Conservation (phyloP, 805 yeast genomes). For the Candida germanica region DNA sequence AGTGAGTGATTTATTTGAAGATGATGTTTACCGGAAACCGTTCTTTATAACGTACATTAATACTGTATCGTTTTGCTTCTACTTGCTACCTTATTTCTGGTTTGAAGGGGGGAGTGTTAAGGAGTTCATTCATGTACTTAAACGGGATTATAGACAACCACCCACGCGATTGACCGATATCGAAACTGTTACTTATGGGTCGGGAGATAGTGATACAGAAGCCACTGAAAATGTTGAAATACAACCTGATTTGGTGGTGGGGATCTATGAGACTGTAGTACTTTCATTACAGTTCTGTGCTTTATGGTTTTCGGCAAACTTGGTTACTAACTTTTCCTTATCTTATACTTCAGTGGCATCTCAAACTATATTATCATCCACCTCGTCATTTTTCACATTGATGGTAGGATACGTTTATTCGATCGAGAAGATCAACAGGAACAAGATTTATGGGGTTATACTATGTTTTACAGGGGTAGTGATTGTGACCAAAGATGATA, state of each 20-base stretch:
- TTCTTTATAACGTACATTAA: conserved; percentile 89
- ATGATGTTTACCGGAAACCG: conserved; percentile 76
- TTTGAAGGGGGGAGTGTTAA: conserved; percentile 23
- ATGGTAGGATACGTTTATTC: conserved; percentile 71
- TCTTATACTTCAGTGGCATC: conserved; percentile 90
- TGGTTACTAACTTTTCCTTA: conserved; percentile 83
- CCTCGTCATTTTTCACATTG: conserved; percentile 90
- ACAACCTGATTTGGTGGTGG: conserved; percentile 22
- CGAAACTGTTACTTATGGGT: conserved; percentile 9
- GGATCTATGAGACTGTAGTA: conserved; percentile 61
- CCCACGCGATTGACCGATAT: conserved; percentile 3
- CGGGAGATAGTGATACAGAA: conserved; percentile 6
- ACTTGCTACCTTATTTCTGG: conserved; percentile 59
- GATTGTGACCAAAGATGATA: conserved; percentile 72
- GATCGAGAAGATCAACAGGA: conserved; percentile 63
- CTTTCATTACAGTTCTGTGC: conserved; percentile 79
- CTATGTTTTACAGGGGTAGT: conserved; percentile 77
- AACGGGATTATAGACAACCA: conserved; percentile 15
- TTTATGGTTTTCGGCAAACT: conserved; percentile 88
- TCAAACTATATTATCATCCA: conserved; percentile 89
- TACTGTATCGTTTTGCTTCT: conserved; percentile 79
- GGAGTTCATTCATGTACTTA: conserved; percentile 22
- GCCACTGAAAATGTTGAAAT: not conserved
- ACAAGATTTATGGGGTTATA: conserved; percentile 67
- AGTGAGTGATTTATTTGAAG: conserved; percentile 72